Conservation (phyloP, 2,329 filamentous ascomycete genomes). For the Lasiodiplodia gonubiensis region DNA sequence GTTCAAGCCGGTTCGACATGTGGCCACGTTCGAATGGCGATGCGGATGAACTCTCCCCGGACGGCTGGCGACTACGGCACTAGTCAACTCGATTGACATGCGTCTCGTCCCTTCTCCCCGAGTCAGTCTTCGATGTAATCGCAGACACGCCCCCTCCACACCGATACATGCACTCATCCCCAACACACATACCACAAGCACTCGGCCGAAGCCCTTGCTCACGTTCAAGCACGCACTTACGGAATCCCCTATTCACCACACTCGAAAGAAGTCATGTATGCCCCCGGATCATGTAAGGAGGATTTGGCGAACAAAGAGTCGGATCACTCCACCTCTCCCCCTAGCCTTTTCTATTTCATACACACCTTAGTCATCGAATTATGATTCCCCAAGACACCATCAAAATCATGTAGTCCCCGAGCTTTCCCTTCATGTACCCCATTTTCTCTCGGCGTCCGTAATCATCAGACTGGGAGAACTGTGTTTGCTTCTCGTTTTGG, state of each 20-base stretch:
- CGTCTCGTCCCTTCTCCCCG: neutral
- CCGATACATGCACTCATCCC: constrained; percentile 15
- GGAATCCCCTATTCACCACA: constrained; percentile 22
- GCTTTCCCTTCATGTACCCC: constrained; percentile 14
- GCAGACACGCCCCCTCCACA: constrained; percentile 25
- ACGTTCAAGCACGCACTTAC: constrained; percentile 25
- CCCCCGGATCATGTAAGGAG: constrained; percentile 33
- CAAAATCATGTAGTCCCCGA: constrained; percentile 15
- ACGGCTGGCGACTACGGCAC: neutral
- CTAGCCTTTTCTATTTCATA: constrained; percentile 16
- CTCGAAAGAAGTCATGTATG: constrained; percentile 31
- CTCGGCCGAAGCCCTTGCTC: constrained; percentile 24
- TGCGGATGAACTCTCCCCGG: neutral
- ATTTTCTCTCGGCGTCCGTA: neutral
- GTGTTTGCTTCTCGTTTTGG: constrained; percentile 1
- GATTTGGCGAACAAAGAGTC: constrained; percentile 25
- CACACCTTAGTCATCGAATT: constrained; percentile 20
- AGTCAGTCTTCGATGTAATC: constrained; percentile 8
- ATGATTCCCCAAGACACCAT: constrained; percentile 21
- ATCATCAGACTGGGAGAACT: constrained; percentile 19
- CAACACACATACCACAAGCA: constrained; percentile 25
- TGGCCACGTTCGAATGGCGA: neutral
- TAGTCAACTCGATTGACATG: neutral
- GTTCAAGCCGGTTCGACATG: neutral
- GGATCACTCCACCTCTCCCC: constrained; percentile 23